A percentile compares a stretch with the other conserved stretches of the same genome.
Conservation (phyloP, 2,329 filamentous ascomycete species). For the Talaromyces atroroseus region DNA sequence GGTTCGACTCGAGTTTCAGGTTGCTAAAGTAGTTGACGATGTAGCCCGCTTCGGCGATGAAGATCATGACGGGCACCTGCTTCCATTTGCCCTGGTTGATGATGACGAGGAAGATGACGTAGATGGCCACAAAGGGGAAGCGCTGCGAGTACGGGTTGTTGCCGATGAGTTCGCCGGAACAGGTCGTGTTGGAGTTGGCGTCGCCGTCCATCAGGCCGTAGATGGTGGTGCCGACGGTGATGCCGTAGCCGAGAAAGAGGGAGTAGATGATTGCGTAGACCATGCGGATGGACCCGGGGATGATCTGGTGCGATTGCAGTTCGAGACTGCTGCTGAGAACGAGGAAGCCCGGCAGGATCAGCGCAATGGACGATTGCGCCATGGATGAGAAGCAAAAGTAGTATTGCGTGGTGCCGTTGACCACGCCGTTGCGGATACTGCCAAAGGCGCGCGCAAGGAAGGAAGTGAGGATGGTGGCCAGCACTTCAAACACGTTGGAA, state of each 20-base stretch:
- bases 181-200: conserved; percentile 47
- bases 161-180: conserved; percentile 45
- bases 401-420: conserved; percentile 24
- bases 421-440: conserved; percentile 50
- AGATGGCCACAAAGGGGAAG: conserved; percentile 68
- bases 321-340: conserved; percentile 59
- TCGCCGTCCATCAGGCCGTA: conserved; percentile 57
- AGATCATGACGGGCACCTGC: conserved; percentile 69
- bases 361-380: conserved; percentile 66
- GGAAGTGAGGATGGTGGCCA: conserved; percentile 59
- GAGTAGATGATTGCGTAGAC: conserved; percentile 72
- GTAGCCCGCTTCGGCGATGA: conserved; percentile 69
- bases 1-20: conserved; percentile 61
- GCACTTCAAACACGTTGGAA: conserved; percentile 61
- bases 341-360: conserved; percentile 67
- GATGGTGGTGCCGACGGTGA: conserved; percentile 61
- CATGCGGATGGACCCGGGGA: conserved; percentile 67
- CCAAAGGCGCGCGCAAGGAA: conserved; percentile 66
- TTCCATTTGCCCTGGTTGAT: conserved; percentile 79
- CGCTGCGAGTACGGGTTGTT: conserved; percentile 43
- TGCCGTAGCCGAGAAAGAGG: conserved; percentile 65
- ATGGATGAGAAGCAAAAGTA: conserved; percentile 68
- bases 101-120: conserved; percentile 67
- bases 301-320: conserved; percentile 62
- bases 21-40: conserved; percentile 69